Percentiles rank a stretch among this genome's conserved stretches.
Conservation (phyloP, 2,329 filamentous ascomycete genomes). For the Sclerotinia trifoliorum region DNA sequence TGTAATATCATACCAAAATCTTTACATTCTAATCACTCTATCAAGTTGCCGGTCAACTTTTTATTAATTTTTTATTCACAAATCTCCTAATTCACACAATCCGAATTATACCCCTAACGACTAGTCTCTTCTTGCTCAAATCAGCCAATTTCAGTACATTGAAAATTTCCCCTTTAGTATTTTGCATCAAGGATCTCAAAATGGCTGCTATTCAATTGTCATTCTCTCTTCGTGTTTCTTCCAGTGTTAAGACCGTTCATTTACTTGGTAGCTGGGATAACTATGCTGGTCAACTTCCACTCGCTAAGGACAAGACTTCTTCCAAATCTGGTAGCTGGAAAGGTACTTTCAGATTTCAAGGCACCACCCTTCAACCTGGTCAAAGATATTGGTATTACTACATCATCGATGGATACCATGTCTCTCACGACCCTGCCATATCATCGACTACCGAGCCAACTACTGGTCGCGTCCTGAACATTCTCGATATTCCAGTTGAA, state of each 20-base stretch:
- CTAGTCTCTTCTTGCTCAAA: slow-evolving; percentile 45
- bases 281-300: slow-evolving; percentile 90
- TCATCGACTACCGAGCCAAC: slow-evolving; percentile 90
- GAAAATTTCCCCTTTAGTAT: slow-evolving; percentile 34
- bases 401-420: slow-evolving; percentile 98
- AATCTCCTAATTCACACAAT: slow-evolving; percentile 38
- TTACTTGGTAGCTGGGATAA: slow-evolving; percentile 98
- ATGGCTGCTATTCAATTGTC: slow-evolving; percentile 94
- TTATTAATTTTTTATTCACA: slow-evolving; percentile 56
- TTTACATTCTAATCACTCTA: slow-evolving; percentile 40
- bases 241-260: slow-evolving; percentile 96
- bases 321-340: slow-evolving; percentile 91
- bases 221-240: slow-evolving; percentile 93
- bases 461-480: slow-evolving; percentile 94
- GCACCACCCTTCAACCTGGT: slow-evolving; percentile 78
- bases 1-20: slow-evolving; percentile 40
- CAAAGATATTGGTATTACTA: slow-evolving; percentile 99
- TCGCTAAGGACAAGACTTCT: slow-evolving; percentile 80
- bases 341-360: slow-evolving; percentile 94
- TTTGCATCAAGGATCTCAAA: slow-evolving; percentile 46
- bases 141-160: slow-evolving; percentile 35
- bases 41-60: slow-evolving; percentile 53
- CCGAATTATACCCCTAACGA: slow-evolving; percentile 27
- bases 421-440: slow-evolving; percentile 92
- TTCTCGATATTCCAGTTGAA: slow-evolving; percentile 78